phyloP scores from a whole-genome alignment of 2,329 filamentous ascomycete genomes.

The Emmonsiellopsis sp. region DNA sequence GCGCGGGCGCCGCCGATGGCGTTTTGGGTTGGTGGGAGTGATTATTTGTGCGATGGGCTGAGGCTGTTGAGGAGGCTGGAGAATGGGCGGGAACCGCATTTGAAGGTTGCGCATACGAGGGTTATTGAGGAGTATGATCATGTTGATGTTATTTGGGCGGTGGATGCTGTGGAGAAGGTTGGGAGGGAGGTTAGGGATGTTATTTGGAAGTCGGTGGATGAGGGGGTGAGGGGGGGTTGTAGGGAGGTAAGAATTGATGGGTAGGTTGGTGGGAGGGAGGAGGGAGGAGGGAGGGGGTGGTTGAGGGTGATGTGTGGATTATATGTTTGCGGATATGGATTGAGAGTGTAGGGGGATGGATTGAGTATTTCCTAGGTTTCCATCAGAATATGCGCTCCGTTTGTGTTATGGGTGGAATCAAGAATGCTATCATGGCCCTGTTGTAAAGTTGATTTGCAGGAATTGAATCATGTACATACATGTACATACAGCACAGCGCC shows the following conservation, averaged over 20 bases:
- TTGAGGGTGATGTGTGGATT: not conserved
- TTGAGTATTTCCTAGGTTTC: no score
- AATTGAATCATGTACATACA: no score
- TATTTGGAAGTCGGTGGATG: constrained; percentile 64
- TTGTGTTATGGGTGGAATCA: no score
- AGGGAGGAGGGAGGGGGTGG: no score
- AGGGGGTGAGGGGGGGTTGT: constrained; percentile 49
- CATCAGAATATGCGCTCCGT: no score
- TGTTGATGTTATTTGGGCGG: constrained; percentile 89
- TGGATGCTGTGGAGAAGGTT: constrained; percentile 76
- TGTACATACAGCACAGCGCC: no score
- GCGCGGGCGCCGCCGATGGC: constrained; percentile 71
- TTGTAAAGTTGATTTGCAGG: no score
- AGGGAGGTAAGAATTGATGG: not conserved
- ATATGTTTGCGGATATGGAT: no score
- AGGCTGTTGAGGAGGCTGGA: constrained; percentile 66
- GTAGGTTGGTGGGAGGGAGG: no score
- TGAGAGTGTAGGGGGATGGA: no score
- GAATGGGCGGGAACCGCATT: constrained; percentile 68
- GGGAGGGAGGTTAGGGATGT: constrained; percentile 72
- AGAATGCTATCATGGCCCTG: no score
- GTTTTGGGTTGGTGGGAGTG: constrained; percentile 75
- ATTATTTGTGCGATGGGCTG: constrained; percentile 74
- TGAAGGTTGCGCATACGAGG: constrained; percentile 69
- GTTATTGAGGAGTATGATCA: constrained; percentile 85